These are phyloP conservation scores for Xylaria sp. DNA, from an alignment of 495 filamentous ascomycete genomes.

Conservation along the genomic window DNA sequence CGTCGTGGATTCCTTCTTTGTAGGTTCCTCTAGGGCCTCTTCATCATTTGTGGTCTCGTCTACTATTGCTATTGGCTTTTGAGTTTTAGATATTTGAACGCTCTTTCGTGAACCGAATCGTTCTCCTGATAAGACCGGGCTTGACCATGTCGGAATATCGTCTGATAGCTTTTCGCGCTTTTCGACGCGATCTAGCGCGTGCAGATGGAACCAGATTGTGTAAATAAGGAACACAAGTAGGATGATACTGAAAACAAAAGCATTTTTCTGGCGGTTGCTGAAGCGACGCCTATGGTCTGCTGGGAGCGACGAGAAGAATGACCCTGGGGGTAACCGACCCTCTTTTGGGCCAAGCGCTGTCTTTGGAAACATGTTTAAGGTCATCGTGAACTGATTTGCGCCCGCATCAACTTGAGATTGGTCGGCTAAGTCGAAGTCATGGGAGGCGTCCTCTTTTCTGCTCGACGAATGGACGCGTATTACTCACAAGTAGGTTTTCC, in stretches of 20 bases:
- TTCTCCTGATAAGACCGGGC: background rate
- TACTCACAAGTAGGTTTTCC: background rate
- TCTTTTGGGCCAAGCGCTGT: constrained; percentile 21
- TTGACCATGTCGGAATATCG: background rate
- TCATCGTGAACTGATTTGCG: constrained; percentile 10
- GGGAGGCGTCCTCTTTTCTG: background rate
- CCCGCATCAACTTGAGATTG: background rate
- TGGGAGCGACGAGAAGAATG: constrained; percentile 10
- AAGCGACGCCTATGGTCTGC: constrained; percentile 21
- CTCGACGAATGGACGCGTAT: background rate
- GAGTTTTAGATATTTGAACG: background rate
- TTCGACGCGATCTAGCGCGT: background rate
- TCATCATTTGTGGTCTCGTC: background rate
- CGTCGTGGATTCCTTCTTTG: background rate
- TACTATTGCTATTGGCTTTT: constrained; percentile 14
- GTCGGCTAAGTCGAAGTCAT: background rate
- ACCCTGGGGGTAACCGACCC: constrained; percentile 22
- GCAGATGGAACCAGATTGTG: background rate
- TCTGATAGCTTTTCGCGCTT: background rate
- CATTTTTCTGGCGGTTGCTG: constrained; percentile 9
- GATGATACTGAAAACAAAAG: constrained; percentile 10
- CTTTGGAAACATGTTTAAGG: background rate
- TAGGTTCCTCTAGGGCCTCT: background rate
- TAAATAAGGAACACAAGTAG: constrained; percentile 16
- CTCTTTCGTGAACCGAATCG: background rate